Percentiles rank a stretch among this genome's conserved stretches.
Evolutionary conservation across 2,329 filamentous ascomycete species (phyloP).

Genomic region (Pseudocercospora musae): DNA sequence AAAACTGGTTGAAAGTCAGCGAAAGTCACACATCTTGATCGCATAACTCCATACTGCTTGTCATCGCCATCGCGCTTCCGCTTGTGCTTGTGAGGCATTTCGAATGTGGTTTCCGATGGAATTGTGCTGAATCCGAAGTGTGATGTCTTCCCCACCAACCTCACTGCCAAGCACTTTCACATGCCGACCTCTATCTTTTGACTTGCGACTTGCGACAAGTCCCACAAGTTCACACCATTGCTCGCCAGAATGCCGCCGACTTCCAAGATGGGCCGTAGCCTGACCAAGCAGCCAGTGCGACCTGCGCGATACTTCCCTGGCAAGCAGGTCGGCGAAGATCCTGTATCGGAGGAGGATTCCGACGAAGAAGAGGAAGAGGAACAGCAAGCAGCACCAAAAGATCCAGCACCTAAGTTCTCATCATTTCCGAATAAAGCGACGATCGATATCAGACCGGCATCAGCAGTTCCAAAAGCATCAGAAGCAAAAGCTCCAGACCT

Average conservation of each 20-base stretch:
- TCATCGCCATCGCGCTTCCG: constrained; percentile 32
- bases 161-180: constrained; percentile 8
- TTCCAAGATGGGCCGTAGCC: constrained; percentile 51
- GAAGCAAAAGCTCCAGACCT: constrained; percentile 33
- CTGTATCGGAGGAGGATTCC: constrained; percentile 40
- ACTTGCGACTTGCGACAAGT: neutral
- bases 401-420: constrained; percentile 43
- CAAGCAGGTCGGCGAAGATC: constrained; percentile 61
- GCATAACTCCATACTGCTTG: constrained; percentile 30
- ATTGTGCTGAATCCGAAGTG: neutral
- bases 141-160: constrained; percentile 2
- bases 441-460: constrained; percentile 37
- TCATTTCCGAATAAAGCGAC: constrained; percentile 46
- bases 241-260: constrained; percentile 60
- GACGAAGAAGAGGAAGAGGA: constrained; percentile 53
- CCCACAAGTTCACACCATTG: neutral
- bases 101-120: constrained; percentile 8
- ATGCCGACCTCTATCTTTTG: neutral
- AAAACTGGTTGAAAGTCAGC: constrained; percentile 42
- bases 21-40: constrained; percentile 40
- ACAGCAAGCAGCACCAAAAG: constrained; percentile 36
- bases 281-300: constrained; percentile 86
- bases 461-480: constrained; percentile 28
- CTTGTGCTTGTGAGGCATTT: constrained; percentile 35
- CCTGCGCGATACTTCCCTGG: constrained; percentile 82